Percentiles rank a stretch among this genome's conserved stretches.
Conservation (phyloP, 2,329 filamentous ascomycete genomes). For the Penicillium sp. region DNA sequence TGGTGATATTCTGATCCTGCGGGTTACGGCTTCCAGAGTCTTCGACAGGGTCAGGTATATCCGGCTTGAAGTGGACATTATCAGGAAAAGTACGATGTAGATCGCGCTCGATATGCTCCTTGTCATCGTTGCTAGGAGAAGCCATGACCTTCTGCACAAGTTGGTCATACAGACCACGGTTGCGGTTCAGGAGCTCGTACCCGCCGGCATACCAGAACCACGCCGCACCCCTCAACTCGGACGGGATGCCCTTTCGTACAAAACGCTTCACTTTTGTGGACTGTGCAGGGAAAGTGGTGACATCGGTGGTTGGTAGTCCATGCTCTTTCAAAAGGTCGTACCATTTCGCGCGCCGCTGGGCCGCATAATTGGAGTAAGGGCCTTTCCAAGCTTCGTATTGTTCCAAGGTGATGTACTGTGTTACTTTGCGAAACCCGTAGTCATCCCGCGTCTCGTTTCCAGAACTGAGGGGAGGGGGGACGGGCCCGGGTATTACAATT, state of each 20-base stretch:
- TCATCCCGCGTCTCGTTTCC: constrained; percentile 65
- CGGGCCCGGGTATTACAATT: constrained; percentile 39
- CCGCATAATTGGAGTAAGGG: constrained; percentile 74
- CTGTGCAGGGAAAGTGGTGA: constrained; percentile 77
- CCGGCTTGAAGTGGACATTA: constrained; percentile 85
- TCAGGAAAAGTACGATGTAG: constrained; percentile 93
- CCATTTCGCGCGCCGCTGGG: constrained; percentile 81
- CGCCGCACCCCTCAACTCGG: constrained; percentile 90
- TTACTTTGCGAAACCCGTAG: constrained; percentile 91
- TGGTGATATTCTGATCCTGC: constrained; percentile 40
- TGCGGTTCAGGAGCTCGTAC: constrained; percentile 74
- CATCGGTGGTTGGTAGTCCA: constrained; percentile 71
- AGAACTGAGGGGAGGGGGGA: constrained; percentile 42
- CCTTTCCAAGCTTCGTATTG: constrained; percentile 83
- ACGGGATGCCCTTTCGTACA: constrained; percentile 89
- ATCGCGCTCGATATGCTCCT: constrained; percentile 91
- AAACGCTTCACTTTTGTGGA: constrained; percentile 87
- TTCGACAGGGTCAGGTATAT: constrained; percentile 33
- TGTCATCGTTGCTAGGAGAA: constrained; percentile 70
- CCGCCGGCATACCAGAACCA: constrained; percentile 98
- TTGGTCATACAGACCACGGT: constrained; percentile 76
- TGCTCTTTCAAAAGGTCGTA: constrained; percentile 74
- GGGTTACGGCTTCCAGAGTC: constrained; percentile 41
- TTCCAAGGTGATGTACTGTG: constrained; percentile 73
- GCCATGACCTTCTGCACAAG: constrained; percentile 70